Evolutionary conservation across 1,139 yeast species (phyloP).

Genomic region (Eremothecium gossypii): DNA sequence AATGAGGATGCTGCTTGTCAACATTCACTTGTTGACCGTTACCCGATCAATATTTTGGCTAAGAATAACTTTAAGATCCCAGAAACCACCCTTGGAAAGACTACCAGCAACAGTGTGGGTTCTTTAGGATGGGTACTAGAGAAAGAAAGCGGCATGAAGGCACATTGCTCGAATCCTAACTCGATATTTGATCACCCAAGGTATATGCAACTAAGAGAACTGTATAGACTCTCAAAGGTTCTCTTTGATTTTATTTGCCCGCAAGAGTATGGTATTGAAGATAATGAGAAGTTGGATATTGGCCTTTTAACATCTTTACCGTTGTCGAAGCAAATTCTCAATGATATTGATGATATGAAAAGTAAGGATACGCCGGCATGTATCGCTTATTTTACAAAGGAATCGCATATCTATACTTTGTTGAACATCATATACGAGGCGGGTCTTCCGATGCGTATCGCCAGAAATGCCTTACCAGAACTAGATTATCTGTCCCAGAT

Average conservation of each 20-base stretch:
- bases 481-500: conserved; percentile 92
- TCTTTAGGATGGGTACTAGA: conserved; percentile 69
- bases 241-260: conserved; percentile 96
- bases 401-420: conserved; percentile 90
- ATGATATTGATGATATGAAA: conserved; percentile 74
- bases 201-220: conserved; percentile 72
- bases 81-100: conserved; percentile 17
- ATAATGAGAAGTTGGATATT: conserved; percentile 90
- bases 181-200: conserved; percentile 78
- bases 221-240: conserved; percentile 84
- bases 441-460: conserved; percentile 89
- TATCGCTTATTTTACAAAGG: conserved; percentile 89
- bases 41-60: conserved; percentile 71
- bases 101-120: conserved; percentile 44
- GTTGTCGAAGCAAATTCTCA: conserved; percentile 75
- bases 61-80: conserved; percentile 58
- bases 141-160: conserved; percentile 35
- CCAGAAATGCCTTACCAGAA: conserved; percentile 92
- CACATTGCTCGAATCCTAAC: conserved; percentile 28
- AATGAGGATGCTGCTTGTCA: conserved; percentile 51
- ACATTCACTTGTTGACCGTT: conserved; percentile 59
- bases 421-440: conserved; percentile 86
- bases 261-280: conserved; percentile 96
- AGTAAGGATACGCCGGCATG: conserved; percentile 73
- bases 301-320: conserved; percentile 93